These are phyloP conservation scores for Dioszegia aurantiaca DNA, from an alignment of 768 basidiomycete species.

Conservation along the genomic window DNA sequence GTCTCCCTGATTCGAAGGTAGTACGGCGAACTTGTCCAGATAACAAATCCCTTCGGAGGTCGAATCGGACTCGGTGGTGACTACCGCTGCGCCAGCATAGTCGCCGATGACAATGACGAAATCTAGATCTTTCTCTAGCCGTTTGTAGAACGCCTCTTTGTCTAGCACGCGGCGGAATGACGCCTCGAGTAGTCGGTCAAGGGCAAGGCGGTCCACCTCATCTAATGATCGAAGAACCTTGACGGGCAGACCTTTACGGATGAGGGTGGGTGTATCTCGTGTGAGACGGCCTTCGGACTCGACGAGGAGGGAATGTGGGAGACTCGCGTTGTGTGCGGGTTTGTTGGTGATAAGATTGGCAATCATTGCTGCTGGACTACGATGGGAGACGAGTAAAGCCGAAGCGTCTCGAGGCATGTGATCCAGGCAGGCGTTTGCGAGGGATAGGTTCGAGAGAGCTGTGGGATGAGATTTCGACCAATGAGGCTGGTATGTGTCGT, in stretches of 20 bases:
- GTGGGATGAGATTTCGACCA: slow-evolving; percentile 81
- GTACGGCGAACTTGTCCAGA: slow-evolving; percentile 96
- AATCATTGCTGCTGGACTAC: slow-evolving; percentile 89
- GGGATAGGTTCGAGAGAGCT: slow-evolving; percentile 75
- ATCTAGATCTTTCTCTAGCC: slow-evolving; percentile 74
- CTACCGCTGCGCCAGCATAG: slow-evolving; percentile 90
- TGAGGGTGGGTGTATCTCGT: slow-evolving; percentile 83
- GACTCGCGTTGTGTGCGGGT: slow-evolving; percentile 88
- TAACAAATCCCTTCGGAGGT: slow-evolving; percentile 59
- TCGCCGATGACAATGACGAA: slow-evolving; percentile 93
- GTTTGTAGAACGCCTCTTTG: slow-evolving; percentile 69
- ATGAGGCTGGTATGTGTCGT: slow-evolving; percentile 70
- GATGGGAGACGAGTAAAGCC: slow-evolving; percentile 95
- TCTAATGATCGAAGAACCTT: slow-evolving; percentile 66
- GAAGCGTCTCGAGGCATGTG: slow-evolving; percentile 94
- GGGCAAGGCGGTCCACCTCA: slow-evolving; percentile 71
- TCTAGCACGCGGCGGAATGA: slow-evolving; percentile 77
- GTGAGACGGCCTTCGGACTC: slow-evolving; percentile 63
- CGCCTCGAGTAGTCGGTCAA: slow-evolving; percentile 79
- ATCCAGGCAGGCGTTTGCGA: slow-evolving; percentile 78
- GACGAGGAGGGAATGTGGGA: slow-evolving; percentile 87
- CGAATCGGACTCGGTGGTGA: slow-evolving; percentile 61
- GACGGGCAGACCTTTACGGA: slow-evolving; percentile 83
- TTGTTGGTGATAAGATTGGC: slow-evolving; percentile 98
- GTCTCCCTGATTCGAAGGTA: slow-evolving; percentile 92